Conservation (phyloP, 192 early-diverging fungal genomes). For the Mortierella claussenii region DNA sequence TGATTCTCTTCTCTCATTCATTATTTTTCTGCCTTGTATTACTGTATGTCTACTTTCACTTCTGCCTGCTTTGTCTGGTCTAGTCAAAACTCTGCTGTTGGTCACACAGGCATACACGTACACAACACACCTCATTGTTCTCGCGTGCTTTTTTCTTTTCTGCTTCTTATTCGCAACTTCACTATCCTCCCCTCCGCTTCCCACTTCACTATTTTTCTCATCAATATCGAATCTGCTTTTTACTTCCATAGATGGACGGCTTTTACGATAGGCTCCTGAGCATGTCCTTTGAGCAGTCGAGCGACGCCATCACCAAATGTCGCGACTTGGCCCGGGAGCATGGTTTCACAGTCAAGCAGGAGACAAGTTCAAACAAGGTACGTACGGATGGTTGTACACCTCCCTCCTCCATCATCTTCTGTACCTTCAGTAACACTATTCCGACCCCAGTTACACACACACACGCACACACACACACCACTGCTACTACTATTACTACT, state of each 20-base stretch:
- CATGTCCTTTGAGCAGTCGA: slow-evolving; percentile 58
- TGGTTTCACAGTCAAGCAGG: slow-evolving; percentile 69
- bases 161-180: neutral
- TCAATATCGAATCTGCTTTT: neutral
- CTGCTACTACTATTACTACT: no score
- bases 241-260: slow-evolving; percentile 58
- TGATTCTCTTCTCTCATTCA: neutral
- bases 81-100: no score
- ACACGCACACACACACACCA: no score
- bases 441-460: no score
- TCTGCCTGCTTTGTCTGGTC: neutral
- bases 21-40: neutral
- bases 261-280: slow-evolving; percentile 61
- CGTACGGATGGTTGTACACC: no score
- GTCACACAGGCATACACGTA: no score
- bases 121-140: no score
- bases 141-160: slow-evolving; percentile 2
- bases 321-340: slow-evolving; percentile 58
- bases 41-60: neutral
- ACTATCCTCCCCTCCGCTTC: neutral
- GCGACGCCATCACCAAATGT: slow-evolving; percentile 57
- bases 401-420: no score
- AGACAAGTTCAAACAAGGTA: slow-evolving; percentile 68
- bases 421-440: no score
- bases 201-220: neutral